Base-by-base conservation (phyloP, 2,329 filamentous ascomycete species). In the Ramularia collo-cygni region DNA sequence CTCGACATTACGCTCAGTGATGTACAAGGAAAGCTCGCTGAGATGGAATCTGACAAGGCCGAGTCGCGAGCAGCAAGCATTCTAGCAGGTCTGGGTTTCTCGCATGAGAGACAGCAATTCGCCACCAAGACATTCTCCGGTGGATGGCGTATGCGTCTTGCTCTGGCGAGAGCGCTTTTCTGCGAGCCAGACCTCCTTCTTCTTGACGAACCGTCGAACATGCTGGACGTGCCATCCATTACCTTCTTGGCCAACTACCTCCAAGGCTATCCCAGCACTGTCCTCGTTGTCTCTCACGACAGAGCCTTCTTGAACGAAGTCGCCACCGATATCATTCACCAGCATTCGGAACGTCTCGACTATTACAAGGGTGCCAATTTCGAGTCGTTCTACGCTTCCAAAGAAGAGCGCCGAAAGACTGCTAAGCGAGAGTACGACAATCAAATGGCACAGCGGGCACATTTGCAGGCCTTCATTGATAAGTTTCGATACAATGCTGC, bases 171-270 rank as follows among this genome's bases (percentile, higher is more conserved):
- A 75, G 92, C 92, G 10, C 77, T 98, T 26, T 98, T 98, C 72
- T 98, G 92, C 69, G 92, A 98, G 64, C 92, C 92, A 30, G 92
- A 98, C 67, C 72, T 98, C 37, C 70, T 98, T 44, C 76, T 98
- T 63, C 87, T 98, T 54, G 92, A 98, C 71, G 92, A 98, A 79
- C 92, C 92, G 69, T 96, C 90, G 40, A 96, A 96, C 80, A 96
- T 96, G 90, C 88, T 98, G 86, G 92, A 96, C 68, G 92, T 98
- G 42, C 92, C 92, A n/a, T 96, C 92, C 16, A 96, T 98, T 60
- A 93, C 92, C 41, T 98, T 96, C 77, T 76, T 98, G 62, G 85
- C 90, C 34, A 90, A 89, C 59, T 98, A 98, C 61, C 82, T 98
- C 7, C 89, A 95, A 64, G 74, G 72, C 35, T 98, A 98, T 61